Percentiles rank a stretch among this genome's conserved stretches.
Conservation (phyloP, 2,329 filamentous ascomycete genomes). For the Aspergillus awamori region DNA sequence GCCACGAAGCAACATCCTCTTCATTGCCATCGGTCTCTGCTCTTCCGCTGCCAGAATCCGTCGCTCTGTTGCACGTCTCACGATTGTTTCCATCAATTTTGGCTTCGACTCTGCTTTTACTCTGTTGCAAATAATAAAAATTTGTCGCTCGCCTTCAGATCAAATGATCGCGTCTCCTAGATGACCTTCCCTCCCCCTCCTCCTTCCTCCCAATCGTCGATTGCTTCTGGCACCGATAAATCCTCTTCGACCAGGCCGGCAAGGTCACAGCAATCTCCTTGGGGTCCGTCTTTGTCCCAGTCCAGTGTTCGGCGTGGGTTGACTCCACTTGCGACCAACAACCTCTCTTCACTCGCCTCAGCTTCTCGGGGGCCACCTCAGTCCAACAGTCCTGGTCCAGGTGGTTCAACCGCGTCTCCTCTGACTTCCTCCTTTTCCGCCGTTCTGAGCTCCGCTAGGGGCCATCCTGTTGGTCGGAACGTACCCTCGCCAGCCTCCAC, state of each 20-base stretch:
- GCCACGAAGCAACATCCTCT: conserved; percentile 31
- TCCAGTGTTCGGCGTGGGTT: conserved; percentile 59
- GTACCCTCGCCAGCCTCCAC: conserved; percentile 58
- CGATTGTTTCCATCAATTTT: conserved; percentile 12
- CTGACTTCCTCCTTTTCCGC: conserved; percentile 57
- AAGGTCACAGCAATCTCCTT: conserved; percentile 57
- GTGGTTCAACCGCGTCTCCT: conserved; percentile 54
- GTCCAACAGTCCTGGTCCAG: conserved; percentile 53
- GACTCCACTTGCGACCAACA: conserved; percentile 60
- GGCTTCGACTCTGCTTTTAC: conserved; percentile 12
- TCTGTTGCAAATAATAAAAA: conserved; percentile 31
- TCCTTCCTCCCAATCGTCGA: conserved; percentile 55
- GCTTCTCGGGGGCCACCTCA: conserved; percentile 49
- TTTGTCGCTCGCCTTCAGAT: conserved; percentile 45
- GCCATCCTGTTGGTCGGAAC: conserved; percentile 55
- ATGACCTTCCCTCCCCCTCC: conserved; percentile 60
- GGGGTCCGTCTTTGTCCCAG: conserved; percentile 59
- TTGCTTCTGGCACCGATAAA: conserved; percentile 55
- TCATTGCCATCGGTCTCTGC: conserved; percentile 23
- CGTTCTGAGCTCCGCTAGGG: conserved; percentile 53
- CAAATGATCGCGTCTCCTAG: conserved; percentile 58
- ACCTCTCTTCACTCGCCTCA: conserved; percentile 48
- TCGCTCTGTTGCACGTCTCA: conserved; percentile 12
- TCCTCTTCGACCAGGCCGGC: conserved; percentile 48
- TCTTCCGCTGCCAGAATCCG: conserved; percentile 18